These are phyloP conservation scores for Vachellia collinsii DNA, from an alignment of 306 rosid genomes.

Conservation along the genomic window DNA sequence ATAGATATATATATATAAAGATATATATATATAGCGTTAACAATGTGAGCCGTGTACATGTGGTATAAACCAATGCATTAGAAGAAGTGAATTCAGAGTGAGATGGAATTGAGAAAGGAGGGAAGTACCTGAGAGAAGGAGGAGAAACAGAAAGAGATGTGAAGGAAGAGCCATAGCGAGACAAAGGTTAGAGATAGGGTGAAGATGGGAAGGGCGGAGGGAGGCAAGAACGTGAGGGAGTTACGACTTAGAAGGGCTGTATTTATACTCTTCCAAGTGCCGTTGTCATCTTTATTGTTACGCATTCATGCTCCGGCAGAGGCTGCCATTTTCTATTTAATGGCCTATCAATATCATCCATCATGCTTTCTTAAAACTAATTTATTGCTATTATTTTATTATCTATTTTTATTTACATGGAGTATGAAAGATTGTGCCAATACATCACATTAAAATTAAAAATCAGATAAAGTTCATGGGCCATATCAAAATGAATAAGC, in stretches of 20 bases:
- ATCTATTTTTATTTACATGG: neutral
- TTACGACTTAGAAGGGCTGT: neutral
- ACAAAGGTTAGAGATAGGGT: neutral
- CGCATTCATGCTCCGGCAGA: neutral
- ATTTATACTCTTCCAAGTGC: neutral
- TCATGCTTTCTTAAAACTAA: neutral
- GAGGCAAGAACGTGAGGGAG: neutral
- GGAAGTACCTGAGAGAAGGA: constrained; percentile 48
- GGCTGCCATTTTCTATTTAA: neutral
- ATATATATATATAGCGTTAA: neutral
- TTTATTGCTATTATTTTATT: neutral
- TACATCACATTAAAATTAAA: neutral
- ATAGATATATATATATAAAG: neutral
- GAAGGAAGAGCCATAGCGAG: constrained; percentile 35
- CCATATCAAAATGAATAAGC: neutral
- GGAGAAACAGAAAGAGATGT: constrained; percentile 25
- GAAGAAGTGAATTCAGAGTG: neutral
- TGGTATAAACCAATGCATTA: neutral
- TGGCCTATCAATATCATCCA: neutral
- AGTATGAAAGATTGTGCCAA: neutral
- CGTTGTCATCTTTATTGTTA: neutral
- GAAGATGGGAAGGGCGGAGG: neutral
- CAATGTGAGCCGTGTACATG: neutral
- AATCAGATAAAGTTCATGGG: neutral
- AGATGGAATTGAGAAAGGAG: neutral